Evolutionary conservation across 208 protist species (phyloP), one percentile per base, ranked within the genome.

Genomic region (Kentomonas sorsogonicus): DNA sequence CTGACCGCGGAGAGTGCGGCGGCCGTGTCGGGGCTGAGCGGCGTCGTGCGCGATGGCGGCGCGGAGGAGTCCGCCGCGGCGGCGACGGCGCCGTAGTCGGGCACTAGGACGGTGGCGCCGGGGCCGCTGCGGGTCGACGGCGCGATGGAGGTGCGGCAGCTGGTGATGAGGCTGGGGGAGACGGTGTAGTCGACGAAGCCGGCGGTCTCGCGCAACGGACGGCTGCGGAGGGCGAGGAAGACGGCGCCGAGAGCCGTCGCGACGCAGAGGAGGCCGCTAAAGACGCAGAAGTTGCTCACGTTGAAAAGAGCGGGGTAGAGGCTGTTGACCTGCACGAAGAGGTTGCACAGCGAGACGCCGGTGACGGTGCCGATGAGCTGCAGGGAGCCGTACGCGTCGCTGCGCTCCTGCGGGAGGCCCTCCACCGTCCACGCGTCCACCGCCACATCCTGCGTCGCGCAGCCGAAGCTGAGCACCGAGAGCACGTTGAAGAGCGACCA

Each of bases 401-500:
- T 55, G 11, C 50, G 27, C 29, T 25, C 5, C 20, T 15, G 23
- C 22, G 47, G 33, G 9, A 69, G 46, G 1, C 63, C 63, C 48
- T 69, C 63, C 40, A 69, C 63, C 22, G 55, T 64, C 74, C 74
- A 81, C 48, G 66, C 74, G 53, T 81, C 74, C 10, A 81, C 69
- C 20, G 74, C 69, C 34, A 81, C 60, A 40, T 81, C 74, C 39
- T 81, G 74, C 4, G 74, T 76, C 29, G 74, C 69, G 33, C 63
- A 61, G 15, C 63, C 22, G 39, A 81, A 63, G n/a, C 58, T 38
- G 11, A 81, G 26, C 31, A 50, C 15, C 15, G 59, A 47, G n/a
- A 77, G 58, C 18, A 63, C 11, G 16, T 53, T 11, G 16, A 53
- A 66, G 34, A 79, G n/a, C 43, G 47, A 45, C 30, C 33, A 68